phyloP scores from a whole-genome alignment of 441 rosid species.

The Arabidopsis hybrid region DNA sequence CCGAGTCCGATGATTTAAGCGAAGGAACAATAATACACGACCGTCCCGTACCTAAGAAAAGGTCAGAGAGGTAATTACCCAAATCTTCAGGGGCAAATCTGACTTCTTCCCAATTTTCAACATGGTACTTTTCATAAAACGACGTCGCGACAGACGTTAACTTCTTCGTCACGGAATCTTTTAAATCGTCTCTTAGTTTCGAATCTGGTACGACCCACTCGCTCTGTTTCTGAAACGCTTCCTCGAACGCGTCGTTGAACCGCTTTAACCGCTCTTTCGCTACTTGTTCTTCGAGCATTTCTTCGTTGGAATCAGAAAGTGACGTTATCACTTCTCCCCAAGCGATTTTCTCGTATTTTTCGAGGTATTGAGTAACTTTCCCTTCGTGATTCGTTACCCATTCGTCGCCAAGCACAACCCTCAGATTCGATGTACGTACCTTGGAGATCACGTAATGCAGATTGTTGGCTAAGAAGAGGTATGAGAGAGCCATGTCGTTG shows the following conservation, averaged over 20 bases:
- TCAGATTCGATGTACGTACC: conserved; percentile 62
- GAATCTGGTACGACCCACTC: conserved; percentile 69
- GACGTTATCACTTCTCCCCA: conserved; percentile 70
- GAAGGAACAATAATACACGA: conserved; percentile 33
- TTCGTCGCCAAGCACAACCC: conserved; percentile 62
- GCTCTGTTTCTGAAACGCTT: conserved; percentile 58
- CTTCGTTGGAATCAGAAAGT: conserved; percentile 44
- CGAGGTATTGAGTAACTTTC: conserved; percentile 61
- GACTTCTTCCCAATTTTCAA: conserved; percentile 19
- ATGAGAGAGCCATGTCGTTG: conserved; percentile 72
- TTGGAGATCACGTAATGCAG: conserved; percentile 76
- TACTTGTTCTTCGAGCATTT: conserved; percentile 35
- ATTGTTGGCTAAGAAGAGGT: conserved; percentile 83
- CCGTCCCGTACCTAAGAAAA: conserved; percentile 52
- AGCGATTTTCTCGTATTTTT: conserved; percentile 69
- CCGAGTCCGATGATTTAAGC: conserved; percentile 10
- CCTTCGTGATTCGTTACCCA: conserved; percentile 70
- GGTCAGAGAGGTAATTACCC: conserved; percentile 64
- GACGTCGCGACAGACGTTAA: conserved; percentile 46
- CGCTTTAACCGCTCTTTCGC: conserved; percentile 53
- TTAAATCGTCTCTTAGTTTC: conserved; percentile 60
- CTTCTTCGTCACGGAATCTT: conserved; percentile 54
- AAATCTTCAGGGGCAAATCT: conserved; percentile 69
- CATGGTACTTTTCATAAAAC: conserved; percentile 43
- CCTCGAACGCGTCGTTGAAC: conserved; percentile 67